phyloP scores from a whole-genome alignment of 306 rosid species.

The Lupinus albus region DNA sequence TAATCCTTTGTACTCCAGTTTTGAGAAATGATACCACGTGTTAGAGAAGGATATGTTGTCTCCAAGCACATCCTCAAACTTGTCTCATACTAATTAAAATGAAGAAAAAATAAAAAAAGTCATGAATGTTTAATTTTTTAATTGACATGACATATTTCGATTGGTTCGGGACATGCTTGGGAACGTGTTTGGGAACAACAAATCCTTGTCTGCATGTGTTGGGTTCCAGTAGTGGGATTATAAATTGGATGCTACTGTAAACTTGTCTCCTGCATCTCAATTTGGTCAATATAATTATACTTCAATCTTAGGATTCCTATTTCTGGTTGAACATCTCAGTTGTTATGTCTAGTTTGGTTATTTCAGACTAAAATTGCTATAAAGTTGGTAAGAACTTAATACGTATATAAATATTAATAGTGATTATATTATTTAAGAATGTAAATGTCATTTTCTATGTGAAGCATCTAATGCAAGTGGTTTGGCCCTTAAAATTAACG shows the following conservation, averaged over 20 bases:
- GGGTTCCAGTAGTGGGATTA: conserved; percentile 35
- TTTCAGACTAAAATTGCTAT: conserved; percentile 1
- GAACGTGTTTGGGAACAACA: too few species aligned
- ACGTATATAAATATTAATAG: too few species aligned
- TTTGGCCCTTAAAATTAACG: too few species aligned
- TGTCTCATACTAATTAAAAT: too few species aligned
- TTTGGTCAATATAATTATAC: conserved; percentile 13
- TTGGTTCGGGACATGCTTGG: too few species aligned
- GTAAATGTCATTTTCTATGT: conserved; percentile 1
- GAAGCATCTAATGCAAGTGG: background rate
- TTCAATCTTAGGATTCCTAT: conserved; percentile 30
- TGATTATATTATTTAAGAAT: background rate
- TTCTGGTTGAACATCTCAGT: conserved; percentile 27
- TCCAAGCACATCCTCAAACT: too few species aligned
- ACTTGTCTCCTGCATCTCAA: conserved; percentile 39
- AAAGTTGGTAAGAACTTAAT: background rate
- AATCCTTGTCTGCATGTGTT: too few species aligned
- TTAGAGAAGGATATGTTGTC: too few species aligned
- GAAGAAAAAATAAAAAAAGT: too few species aligned
- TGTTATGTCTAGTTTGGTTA: background rate
- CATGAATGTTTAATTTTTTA: too few species aligned
- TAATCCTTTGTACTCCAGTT: conserved; percentile 37
- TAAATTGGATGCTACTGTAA: conserved; percentile 29
- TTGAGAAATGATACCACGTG: conserved; percentile 30
- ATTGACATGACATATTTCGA: too few species aligned